A percentile compares a stretch with the other conserved stretches of the same genome.
These are phyloP conservation scores for Lasiodiplodia theobromae DNA, from an alignment of 2,329 filamentous ascomycete genomes.

Conservation along the genomic window DNA sequence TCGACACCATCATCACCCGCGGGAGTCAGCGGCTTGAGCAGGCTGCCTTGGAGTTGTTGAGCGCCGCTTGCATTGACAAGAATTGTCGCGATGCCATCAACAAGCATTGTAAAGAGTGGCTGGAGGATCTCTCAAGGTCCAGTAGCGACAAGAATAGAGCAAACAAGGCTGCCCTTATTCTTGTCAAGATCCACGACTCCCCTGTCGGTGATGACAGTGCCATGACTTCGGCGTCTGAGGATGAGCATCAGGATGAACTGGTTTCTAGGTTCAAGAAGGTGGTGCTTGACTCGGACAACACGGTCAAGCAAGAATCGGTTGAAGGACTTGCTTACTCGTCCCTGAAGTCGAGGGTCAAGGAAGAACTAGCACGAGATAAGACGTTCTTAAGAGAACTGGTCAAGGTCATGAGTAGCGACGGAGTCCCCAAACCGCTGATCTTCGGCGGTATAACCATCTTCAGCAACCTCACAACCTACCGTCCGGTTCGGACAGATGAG, in stretches of 20 bases:
- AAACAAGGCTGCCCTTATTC: slow-evolving; percentile 60
- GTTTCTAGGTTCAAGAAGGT: slow-evolving; percentile 68
- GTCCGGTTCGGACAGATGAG: slow-evolving; percentile 81
- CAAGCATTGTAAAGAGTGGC: slow-evolving; percentile 85
- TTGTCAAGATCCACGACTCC: slow-evolving; percentile 62
- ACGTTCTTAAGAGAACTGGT: slow-evolving; percentile 75
- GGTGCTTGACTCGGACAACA: slow-evolving; percentile 65
- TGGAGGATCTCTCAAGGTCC: slow-evolving; percentile 82
- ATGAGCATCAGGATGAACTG: slow-evolving; percentile 51
- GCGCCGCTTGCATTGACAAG: slow-evolving; percentile 86
- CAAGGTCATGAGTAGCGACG: slow-evolving; percentile 57
- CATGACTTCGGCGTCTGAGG: slow-evolving; percentile 33
- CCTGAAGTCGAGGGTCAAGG: slow-evolving; percentile 83
- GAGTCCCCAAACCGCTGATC: slow-evolving; percentile 64
- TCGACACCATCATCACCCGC: slow-evolving; percentile 77
- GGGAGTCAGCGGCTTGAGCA: slow-evolving; percentile 88
- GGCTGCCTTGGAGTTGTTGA: slow-evolving; percentile 86
- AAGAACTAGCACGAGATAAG: slow-evolving; percentile 74
- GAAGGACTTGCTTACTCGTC: slow-evolving; percentile 94
- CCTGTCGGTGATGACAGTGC: slow-evolving; percentile 31
- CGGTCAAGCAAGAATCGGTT: slow-evolving; percentile 72
- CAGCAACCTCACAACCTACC: slow-evolving; percentile 82
- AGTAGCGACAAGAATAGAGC: slow-evolving; percentile 65
- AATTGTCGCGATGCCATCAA: slow-evolving; percentile 82
- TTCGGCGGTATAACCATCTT: slow-evolving; percentile 90